These are phyloP conservation scores for Penicillium longicatenatum DNA, from an alignment of 495 filamentous ascomycete genomes.

Conservation along the genomic window DNA sequence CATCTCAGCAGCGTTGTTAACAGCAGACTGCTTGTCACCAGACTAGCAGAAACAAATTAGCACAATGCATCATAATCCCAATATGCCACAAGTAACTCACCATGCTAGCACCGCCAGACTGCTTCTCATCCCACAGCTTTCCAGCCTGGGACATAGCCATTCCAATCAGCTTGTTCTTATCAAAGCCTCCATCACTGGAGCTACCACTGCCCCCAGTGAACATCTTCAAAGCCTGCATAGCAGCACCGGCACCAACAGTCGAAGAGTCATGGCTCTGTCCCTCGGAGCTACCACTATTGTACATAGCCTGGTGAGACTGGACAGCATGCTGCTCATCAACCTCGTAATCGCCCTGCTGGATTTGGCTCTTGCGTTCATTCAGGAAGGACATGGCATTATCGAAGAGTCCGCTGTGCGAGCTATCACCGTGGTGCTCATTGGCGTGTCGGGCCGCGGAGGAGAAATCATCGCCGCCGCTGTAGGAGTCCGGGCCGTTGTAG, in stretches of 20 bases:
- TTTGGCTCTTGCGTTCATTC: conserved; percentile 39
- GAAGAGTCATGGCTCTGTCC: conserved; percentile 38
- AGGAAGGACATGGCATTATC: conserved; percentile 49
- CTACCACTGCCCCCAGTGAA: conserved; percentile 51
- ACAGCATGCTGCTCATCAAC: conserved; percentile 61
- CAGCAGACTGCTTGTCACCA: conserved; percentile 62
- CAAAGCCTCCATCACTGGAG: conserved; percentile 33
- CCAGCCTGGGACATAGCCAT: conserved; percentile 69
- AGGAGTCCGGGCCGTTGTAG: conserved; percentile 11
- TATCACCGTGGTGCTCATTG: conserved; percentile 34
- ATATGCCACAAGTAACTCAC: conserved; percentile 34
- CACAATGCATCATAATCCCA: conserved; percentile 2
- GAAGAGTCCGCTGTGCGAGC: conserved; percentile 49
- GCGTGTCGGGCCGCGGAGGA: conserved; percentile 51
- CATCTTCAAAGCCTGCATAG: conserved; percentile 70
- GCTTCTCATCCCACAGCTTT: conserved; percentile 65
- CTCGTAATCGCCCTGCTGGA: conserved; percentile 32
- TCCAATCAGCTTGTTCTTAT: conserved; percentile 64
- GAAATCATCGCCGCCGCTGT: conserved; percentile 41
- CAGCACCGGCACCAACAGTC: conserved; percentile 60
- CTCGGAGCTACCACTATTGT: conserved; percentile 37
- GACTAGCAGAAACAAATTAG: conserved; percentile 30
- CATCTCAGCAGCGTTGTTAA: conserved; percentile 62
- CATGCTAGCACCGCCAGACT: conserved; percentile 44
- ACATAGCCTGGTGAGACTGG: conserved; percentile 57